Evolutionary conservation across 192 early-diverging fungal genomes (phyloP).

Genomic region (Gaertneriomyces semiglobifer): DNA sequence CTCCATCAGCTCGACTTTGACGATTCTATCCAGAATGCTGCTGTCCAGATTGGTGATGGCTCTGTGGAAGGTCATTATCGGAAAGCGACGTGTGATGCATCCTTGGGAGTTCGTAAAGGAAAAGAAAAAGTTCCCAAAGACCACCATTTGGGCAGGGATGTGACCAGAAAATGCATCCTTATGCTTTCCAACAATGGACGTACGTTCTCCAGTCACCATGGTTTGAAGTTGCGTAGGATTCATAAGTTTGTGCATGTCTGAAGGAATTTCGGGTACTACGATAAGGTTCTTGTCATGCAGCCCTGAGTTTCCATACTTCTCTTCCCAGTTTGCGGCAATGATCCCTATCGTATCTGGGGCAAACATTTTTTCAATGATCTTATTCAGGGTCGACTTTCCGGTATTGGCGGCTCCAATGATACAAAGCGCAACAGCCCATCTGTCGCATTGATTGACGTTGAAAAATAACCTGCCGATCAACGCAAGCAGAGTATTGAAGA

Average conservation of each 20-base stretch:
- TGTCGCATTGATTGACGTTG: too few relatives aligned
- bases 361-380: too few relatives aligned
- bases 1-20: conserved; percentile 7
- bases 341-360: conserved; percentile 6
- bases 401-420: too few relatives aligned
- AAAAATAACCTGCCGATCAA: too few relatives aligned
- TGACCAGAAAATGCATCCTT: conserved; percentile 8
- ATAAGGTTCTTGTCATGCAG: conserved; percentile 9
- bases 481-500: conserved; percentile 2
- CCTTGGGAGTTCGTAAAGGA: too few relatives aligned
- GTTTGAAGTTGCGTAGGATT: conserved; percentile 11
- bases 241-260: background rate
- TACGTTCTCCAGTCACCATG: conserved; percentile 8
- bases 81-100: too few relatives aligned
- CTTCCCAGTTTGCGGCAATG: background rate
- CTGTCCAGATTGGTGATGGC: too few relatives aligned
- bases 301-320: conserved; percentile 2
- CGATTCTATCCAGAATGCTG: too few relatives aligned
- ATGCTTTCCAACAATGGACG: conserved; percentile 10
- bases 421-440: too few relatives aligned
- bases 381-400: too few relatives aligned
- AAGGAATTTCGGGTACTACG: conserved; percentile 8
- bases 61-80: too few relatives aligned
- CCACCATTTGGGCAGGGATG: background rate
- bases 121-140: too few relatives aligned